Base-by-base conservation (phyloP, 164 flowering plant genomes). In the Piper betle region DNA sequence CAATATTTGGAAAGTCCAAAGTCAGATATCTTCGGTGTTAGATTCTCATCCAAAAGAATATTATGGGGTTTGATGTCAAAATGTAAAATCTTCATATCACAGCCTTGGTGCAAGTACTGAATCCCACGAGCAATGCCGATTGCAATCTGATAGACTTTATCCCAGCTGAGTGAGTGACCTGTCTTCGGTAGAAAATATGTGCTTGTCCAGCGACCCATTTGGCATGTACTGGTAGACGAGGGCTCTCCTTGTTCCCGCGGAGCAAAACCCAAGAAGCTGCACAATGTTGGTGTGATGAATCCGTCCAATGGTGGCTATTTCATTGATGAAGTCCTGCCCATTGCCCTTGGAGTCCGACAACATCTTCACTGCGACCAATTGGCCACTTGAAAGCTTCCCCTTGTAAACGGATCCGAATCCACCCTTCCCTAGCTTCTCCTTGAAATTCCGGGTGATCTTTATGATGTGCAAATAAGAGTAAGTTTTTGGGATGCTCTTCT, bases 151-250 rank as follows among this genome's bases (percentile, higher is more conserved):
- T 48, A 37, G 2, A 62, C 19, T n/a, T 15, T 62, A 38, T 62
- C 57, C 40, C 59, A 54, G 38, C 20, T 40, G 38, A 54, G 40
- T 38, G 5, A 50, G 9, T 53, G 37, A 6, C 4, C 41, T 13
- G n/a, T 40, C 56, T 40, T 25, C 60, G 18, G 43, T 13, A 9
- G n/a, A 9, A 53, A 38, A 41, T 5, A 64, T 64, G 59, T 6
- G 56, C 60, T 64, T 64, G n/a, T 64, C 66, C 18, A 64, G 60
- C 2, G 66, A 64, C n/a, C 60, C 66, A 64, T 64, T 64, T 17
- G 66, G 52, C 66, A 56, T 41, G 48, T 37, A 63, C 25, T 63
- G 59, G 41, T 63, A 54, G 18, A 54, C 46, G 15, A 63, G 59
- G 2, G 54, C 60, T 15, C 60, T 43, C n/a, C 15, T 56, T 9